Conservation (phyloP, 805 yeast species). For the Lipomyces sp. region DNA sequence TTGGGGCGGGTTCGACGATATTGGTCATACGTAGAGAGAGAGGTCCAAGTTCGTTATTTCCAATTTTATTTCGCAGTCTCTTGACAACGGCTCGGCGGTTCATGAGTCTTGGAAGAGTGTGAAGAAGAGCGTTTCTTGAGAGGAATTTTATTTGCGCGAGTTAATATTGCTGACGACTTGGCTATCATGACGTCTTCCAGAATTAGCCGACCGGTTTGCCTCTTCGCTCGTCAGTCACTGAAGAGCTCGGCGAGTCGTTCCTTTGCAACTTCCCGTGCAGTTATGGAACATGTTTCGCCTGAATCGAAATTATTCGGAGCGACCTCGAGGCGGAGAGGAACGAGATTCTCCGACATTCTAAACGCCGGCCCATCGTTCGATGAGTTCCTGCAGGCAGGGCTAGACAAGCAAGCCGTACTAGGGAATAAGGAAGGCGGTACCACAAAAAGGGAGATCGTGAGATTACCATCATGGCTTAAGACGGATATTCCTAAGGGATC, state of each 20-base stretch:
- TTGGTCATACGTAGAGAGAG: background rate
- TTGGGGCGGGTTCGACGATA: background rate
- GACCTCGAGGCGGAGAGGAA: conserved; percentile 40
- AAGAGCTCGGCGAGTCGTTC: background rate
- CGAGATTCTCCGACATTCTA: conserved; percentile 69
- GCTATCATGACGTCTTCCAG: conserved; percentile 1
- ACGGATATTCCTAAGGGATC: conserved; percentile 97
- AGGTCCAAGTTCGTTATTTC: background rate
- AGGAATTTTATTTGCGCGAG: background rate
- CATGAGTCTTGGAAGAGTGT: background rate
- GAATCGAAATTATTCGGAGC: background rate
- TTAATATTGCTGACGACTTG: background rate
- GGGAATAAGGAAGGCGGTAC: background rate
- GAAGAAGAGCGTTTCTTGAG: background rate
- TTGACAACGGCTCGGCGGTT: background rate
- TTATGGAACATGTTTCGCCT: background rate
- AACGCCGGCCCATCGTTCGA: conserved; percentile 91
- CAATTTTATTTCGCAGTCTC: background rate
- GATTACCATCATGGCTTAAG: conserved; percentile 91
- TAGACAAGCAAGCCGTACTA: conserved; percentile 14
- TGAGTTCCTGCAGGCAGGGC: conserved; percentile 62
- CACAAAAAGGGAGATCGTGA: conserved; percentile 26
- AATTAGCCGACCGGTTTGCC: conserved; percentile 9
- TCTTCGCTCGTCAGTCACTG: conserved; percentile 1
- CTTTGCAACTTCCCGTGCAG: conserved; percentile 8